Percentiles rank a stretch among this genome's conserved stretches.
These are phyloP conservation scores for Phanerodontia chrysosporium DNA, from an alignment of 768 basidiomycete genomes.

Conservation along the genomic window DNA sequence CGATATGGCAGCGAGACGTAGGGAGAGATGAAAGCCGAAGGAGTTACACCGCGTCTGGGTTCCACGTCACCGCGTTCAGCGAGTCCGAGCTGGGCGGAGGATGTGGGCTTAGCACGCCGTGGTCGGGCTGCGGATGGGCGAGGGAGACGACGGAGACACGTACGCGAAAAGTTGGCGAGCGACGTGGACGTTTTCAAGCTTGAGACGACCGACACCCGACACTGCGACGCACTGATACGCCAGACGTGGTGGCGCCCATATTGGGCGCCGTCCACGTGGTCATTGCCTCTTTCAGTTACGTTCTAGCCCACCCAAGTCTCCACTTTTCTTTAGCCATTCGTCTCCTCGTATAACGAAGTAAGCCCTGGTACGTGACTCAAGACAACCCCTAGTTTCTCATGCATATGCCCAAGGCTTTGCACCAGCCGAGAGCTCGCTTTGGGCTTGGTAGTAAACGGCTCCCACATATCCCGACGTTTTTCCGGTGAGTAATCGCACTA, in stretches of 20 bases:
- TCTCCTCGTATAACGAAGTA: too few relatives aligned
- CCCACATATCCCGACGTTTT: background rate
- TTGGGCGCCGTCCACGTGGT: background rate
- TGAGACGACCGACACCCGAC: conserved; percentile 2
- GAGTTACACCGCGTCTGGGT: conserved; percentile 11
- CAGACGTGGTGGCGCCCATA: background rate
- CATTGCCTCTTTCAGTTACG: background rate
- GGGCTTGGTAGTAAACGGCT: background rate
- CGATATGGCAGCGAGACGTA: background rate
- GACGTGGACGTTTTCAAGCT: conserved; percentile 10
- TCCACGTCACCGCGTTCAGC: conserved; percentile 15
- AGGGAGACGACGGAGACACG: background rate
- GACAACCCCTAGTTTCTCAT: too few relatives aligned
- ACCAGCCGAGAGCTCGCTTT: too few relatives aligned
- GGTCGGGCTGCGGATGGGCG: background rate
- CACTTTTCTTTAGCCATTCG: too few relatives aligned
- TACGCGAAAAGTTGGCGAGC: conserved; percentile 3
- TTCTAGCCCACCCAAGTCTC: too few relatives aligned
- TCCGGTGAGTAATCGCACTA: background rate
- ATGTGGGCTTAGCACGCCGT: background rate
- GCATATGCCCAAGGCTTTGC: too few relatives aligned
- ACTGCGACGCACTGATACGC: conserved; percentile 6
- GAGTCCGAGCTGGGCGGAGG: background rate
- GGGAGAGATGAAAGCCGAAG: background rate
- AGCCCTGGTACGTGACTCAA: too few relatives aligned